phyloP scores from a whole-genome alignment of 1,284 basidiomycete species.

The Sutorius eximius region DNA sequence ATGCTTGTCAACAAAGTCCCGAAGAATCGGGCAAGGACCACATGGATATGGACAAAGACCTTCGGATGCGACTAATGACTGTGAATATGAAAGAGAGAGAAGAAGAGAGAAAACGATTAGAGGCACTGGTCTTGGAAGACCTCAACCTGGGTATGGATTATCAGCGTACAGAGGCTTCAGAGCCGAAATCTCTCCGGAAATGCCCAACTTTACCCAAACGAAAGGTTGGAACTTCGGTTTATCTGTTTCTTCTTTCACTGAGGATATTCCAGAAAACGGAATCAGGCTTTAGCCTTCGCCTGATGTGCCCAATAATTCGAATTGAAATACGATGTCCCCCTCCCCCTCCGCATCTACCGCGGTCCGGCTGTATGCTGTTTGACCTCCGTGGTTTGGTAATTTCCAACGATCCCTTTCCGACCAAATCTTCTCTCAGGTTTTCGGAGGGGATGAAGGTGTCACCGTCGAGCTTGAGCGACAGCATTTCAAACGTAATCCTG shows the following conservation, averaged over 20 bases:
- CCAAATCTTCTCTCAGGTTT: conserved; percentile 43
- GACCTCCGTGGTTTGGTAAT: conserved; percentile 60
- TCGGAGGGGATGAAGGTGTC: conserved; percentile 20
- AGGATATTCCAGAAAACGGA: conserved; percentile 16
- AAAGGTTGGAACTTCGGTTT: conserved; percentile 25
- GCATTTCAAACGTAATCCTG: conserved; percentile 17
- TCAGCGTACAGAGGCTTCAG: conserved; percentile 22
- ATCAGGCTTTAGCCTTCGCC: conserved; percentile 19
- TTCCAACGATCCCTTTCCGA: conserved; percentile 33
- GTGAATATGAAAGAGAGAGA: conserved; percentile 31
- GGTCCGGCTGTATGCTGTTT: conserved; percentile 68
- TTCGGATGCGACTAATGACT: conserved; percentile 28
- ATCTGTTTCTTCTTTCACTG: conserved; percentile 5
- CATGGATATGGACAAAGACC: conserved; percentile 17
- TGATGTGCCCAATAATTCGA: conserved; percentile 53
- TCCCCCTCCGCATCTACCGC: conserved; percentile 38
- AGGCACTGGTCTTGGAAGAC: conserved; percentile 55
- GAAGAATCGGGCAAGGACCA: conserved; percentile 15
- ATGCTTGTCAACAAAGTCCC: background rate
- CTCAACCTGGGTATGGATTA: conserved; percentile 53
- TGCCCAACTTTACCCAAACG: conserved; percentile 2
- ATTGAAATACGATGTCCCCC: conserved; percentile 60
- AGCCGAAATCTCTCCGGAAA: conserved; percentile 7
- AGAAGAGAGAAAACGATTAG: conserved; percentile 43
- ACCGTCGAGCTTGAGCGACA: background rate